Percentiles rank a stretch among this genome's conserved stretches.
These are phyloP conservation scores for Sequoiadendron giganteum DNA, from an alignment of 75 land plant species.

Conservation along the genomic window DNA sequence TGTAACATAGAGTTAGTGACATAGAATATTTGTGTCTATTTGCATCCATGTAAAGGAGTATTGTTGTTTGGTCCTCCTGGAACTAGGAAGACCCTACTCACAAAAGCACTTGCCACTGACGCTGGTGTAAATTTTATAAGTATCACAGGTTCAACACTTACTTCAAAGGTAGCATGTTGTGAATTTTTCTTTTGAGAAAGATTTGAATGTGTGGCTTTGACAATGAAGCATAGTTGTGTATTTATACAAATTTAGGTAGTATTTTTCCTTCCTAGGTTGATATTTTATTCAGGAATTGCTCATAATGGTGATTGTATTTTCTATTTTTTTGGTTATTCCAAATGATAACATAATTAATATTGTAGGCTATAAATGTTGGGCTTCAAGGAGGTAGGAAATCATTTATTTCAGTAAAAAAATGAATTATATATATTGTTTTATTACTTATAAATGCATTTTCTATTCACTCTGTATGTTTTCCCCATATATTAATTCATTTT, in stretches of 20 bases:
- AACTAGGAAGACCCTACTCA: conserved; percentile 96
- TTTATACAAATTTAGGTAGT: background rate
- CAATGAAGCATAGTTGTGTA: background rate
- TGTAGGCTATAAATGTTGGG: background rate
- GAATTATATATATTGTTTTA: background rate
- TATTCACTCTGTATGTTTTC: background rate
- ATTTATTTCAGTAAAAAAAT: background rate
- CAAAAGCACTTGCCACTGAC: conserved; percentile 99
- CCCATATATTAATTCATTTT: background rate
- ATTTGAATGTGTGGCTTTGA: background rate
- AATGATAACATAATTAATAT: background rate
- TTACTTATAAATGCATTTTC: background rate
- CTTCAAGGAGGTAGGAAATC: background rate
- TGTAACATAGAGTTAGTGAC: background rate
- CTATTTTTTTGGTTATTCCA: background rate
- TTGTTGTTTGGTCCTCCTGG: conserved; percentile 98
- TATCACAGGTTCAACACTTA: conserved; percentile 92
- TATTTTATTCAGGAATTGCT: background rate
- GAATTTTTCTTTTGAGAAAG: background rate
- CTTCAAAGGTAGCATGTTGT: conserved; percentile 54
- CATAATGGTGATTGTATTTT: background rate
- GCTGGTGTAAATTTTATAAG: conserved; percentile 98
- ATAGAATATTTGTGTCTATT: conserved; percentile 1
- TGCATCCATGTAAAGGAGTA: conserved; percentile 97
- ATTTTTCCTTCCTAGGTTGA: background rate